phyloP scores from a whole-genome alignment of 2,329 filamentous ascomycete genomes.

The Dactylellina parvicollis region DNA sequence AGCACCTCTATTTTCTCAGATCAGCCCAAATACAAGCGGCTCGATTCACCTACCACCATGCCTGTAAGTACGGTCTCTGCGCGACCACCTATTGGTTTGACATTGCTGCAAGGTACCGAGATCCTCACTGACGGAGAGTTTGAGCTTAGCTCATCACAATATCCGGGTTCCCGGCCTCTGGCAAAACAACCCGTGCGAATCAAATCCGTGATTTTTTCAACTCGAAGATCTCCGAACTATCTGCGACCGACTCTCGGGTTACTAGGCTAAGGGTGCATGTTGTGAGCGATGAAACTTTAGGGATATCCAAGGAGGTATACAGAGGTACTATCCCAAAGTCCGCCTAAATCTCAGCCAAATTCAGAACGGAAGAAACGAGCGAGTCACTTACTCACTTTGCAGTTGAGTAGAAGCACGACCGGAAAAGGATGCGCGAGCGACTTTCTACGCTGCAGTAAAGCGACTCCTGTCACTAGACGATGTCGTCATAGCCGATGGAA shows the following conservation, averaged over 20 bases:
- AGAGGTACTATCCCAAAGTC: constrained; percentile 31
- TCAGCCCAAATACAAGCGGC: background rate
- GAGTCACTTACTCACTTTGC: constrained; percentile 41
- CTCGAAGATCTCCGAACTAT: constrained; percentile 65
- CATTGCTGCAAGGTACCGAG: background rate
- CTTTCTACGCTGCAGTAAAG: constrained; percentile 81
- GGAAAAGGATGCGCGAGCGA: constrained; percentile 83
- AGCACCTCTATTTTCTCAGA: background rate
- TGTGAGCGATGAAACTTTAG: constrained; percentile 55
- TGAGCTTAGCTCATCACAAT: constrained; percentile 71
- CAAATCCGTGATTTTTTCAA: constrained; percentile 74
- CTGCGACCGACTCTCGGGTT: constrained; percentile 41
- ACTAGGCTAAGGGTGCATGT: constrained; percentile 55
- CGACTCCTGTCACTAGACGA: constrained; percentile 75
- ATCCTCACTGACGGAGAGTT: constrained; percentile 1
- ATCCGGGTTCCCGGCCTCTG: constrained; percentile 74
- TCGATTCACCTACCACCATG: constrained; percentile 17
- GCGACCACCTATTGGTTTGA: background rate
- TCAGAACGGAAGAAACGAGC: background rate
- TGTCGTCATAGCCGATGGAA: constrained; percentile 80
- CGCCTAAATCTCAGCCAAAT: too few species aligned
- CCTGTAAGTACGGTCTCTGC: constrained; percentile 25
- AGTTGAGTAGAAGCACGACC: constrained; percentile 59
- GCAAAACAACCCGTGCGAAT: constrained; percentile 73
- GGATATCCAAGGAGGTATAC: constrained; percentile 54